Evolutionary conservation across 345 rosid species (phyloP), one percentile per base, ranked within the genome.

Genomic region (Moricandia arvensis): DNA sequence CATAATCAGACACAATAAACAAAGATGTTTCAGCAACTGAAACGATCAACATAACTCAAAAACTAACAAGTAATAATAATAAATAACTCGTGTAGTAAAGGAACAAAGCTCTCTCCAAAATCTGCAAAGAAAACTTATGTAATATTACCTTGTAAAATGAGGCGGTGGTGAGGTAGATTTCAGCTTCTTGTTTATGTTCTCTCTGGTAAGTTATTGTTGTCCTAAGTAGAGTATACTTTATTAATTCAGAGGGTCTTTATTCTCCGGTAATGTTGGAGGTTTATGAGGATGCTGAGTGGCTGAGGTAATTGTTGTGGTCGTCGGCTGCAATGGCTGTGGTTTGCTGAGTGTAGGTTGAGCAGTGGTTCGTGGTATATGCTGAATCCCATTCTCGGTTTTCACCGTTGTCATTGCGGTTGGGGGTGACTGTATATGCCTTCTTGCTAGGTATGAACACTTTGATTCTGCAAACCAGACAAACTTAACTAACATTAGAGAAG

Each of bases 401-500:
- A 69, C 81, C 41, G 66, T 75, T 61, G 68, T 82, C 76, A 37
- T 80, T 85, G 83, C 66, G 54, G 76, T 75, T 71, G 68, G 82
- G 55, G 78, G 74, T 60, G 49, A 73, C 70, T 87, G 90, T 73
- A 73, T 16, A 62, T 91, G 94, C 51, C 80, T 76, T 84, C 95
- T 87, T 29, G 90, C 91, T 26, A 86, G 74, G 11, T 90, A 82
- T 59, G 87, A 91, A 82, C 85, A 91, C 59, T 86, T 83, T 13
- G 87, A 85, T 85, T 96, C 98, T 93, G 90, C 73, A 71, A 75
- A 80, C 26, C 61, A 37, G n/a, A 79, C 30, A 58, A 61, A 33
- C 17, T 63, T 45, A 13, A 33, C 38, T 13, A 59, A 17, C 8
- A n/a, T 59, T 27, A 69, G 67, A 79, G 34, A 60, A 43, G 15